Evolutionary conservation across 495 filamentous ascomycete species (phyloP), one percentile per base, ranked within the genome.

Genomic region (Aspergillus conjunctus): DNA sequence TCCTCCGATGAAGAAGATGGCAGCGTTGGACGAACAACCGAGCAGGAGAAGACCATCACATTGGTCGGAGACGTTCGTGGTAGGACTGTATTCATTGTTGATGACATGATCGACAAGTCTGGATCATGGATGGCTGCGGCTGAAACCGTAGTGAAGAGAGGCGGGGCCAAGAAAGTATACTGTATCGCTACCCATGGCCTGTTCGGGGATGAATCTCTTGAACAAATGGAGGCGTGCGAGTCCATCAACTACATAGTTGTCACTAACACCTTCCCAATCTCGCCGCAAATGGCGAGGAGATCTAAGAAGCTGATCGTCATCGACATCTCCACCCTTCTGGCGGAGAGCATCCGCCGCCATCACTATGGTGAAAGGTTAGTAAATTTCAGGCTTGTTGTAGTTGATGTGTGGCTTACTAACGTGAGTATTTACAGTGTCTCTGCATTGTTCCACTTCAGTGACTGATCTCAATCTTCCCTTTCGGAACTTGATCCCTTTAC

Each of bases 91-190:
- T 88, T 98, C 73, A 89, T 98, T 60, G 88, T 98, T 51, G 94
- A 98, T 77, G 94, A 98, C 74, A 96, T 98, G 90, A 97, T 98
- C 66, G 94, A 98, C 78, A 96, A 96, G 73, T 86, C 91, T 30
- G 91, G 91, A 20, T 95, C 91, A 18, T 98, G 94, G 94, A 94
- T 98, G 66, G 94, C 93, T 9, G 94, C 94, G n/a, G 94, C 94
- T 10, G 94, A 98, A 78, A 97, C 93, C 8, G 93, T 97, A 1
- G 90, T 95, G 55, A 96, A 97, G 81, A 83, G 91, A 61, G 94
- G 93, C 64, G 86, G 85, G 49, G 94, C 95, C 6, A 92, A 91
- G 71, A 92, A 90, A 73, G 94, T 98, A 44, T 97, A 97, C 73
- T 96, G 91, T 76, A 96, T 98, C 76, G 94, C 95, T 18, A 98